phyloP scores from a whole-genome alignment of 2,329 filamentous ascomycete genomes.

The Leptographium flavum region DNA sequence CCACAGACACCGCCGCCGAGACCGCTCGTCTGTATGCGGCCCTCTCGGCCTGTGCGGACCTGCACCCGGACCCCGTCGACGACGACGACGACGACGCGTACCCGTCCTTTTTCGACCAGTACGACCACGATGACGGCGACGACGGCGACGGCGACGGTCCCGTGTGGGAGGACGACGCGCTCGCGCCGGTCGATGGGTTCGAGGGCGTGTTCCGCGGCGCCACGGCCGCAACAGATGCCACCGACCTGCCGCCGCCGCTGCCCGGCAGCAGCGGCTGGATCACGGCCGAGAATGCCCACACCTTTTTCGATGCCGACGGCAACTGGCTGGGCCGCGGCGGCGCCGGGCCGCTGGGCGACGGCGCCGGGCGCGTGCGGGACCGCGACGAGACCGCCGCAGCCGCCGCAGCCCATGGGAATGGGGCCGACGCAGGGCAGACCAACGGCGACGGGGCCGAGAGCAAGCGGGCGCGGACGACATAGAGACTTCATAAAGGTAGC shows the following conservation, averaged over 20 bases:
- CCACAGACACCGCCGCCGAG: neutral
- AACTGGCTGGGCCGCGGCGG: slow-evolving; percentile 52
- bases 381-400: slow-evolving; percentile 35
- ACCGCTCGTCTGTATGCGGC: slow-evolving; percentile 47
- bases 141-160: slow-evolving; percentile 40
- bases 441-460: slow-evolving; percentile 24
- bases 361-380: slow-evolving; percentile 43
- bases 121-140: slow-evolving; percentile 37
- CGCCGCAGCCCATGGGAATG: slow-evolving; percentile 7
- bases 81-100: slow-evolving; percentile 38
- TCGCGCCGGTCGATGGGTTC: slow-evolving; percentile 41
- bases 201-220: slow-evolving; percentile 36
- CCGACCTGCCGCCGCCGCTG: slow-evolving; percentile 48
- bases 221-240: slow-evolving; percentile 16
- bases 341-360: slow-evolving; percentile 42
- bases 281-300: slow-evolving; percentile 77
- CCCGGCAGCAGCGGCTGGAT: slow-evolving; percentile 73
- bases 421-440: slow-evolving; percentile 11
- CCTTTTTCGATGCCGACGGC: slow-evolving; percentile 69
- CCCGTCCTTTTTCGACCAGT: slow-evolving; percentile 40
- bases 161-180: slow-evolving; percentile 39
- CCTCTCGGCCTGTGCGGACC: slow-evolving; percentile 59
- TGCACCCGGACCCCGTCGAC: slow-evolving; percentile 56
- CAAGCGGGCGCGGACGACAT: slow-evolving; percentile 33
- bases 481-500: slow-evolving; percentile 14